Base-by-base conservation (phyloP, 805 yeast genomes). In the Candida ovalis region DNA sequence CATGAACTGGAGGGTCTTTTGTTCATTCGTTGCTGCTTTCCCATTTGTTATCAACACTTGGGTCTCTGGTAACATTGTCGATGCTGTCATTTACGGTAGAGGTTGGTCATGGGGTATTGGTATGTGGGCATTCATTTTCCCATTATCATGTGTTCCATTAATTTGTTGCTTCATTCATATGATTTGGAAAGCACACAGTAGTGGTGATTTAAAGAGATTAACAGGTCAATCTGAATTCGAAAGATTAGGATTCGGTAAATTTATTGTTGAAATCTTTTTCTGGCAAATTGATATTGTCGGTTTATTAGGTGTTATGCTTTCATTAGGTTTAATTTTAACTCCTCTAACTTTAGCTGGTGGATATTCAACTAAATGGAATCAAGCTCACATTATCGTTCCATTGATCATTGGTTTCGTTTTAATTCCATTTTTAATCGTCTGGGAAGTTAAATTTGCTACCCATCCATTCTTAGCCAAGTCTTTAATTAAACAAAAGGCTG, bases 321-420 rank as follows among this genome's bases (percentile, higher is more conserved):
- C 75, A 2, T 69, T 86, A 21, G 89, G 88, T 38, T 76, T 84
- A 55, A 71, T 87, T 40, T 70, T 87, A 49, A 82, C 80, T 21
- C 94, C 95, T 19, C 73, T 87, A 54, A 86, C 94, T 12, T 65
- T 87, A 27, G 91, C 91, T 12, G 91, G 88, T 53, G 90, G 90
- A 51, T 60, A 66, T 32, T 42, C 59, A 1, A 54, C 69, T 2
- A 70, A 73, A 44, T 87, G 95, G 95, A 60, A 68, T 45, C 69
- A 72, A 49, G 88, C 80, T 17, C 70, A 78, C 40, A 73, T 83
- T 54, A 80, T 87, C 55, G 92, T 75, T 6, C 89, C 91, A 2
- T 66, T 86, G 43, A 86, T 83, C 18, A 60, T 87, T 47, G 94
- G 95, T 2, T 72, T 80, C 54, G 76, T 73, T 18, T 63, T 82